phyloP scores from a whole-genome alignment of 1,139 yeast genomes.

The Zygosaccharomyces pseudobailii region DNA sequence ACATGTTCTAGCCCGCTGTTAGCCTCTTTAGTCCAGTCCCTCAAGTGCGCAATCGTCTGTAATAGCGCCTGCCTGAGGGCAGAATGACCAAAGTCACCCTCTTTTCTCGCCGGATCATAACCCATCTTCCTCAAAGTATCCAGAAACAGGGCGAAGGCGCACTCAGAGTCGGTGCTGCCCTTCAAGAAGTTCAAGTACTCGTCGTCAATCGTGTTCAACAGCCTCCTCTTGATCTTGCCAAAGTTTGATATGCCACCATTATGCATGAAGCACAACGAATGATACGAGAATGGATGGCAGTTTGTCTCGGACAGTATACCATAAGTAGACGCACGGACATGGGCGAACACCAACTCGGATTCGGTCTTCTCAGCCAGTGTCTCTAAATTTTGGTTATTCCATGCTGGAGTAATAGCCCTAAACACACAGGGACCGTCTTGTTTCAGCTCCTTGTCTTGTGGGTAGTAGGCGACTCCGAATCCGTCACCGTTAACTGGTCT shows the following conservation, averaged over 20 bases:
- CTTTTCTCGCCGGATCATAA: conserved; percentile 51
- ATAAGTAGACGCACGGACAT: conserved; percentile 92
- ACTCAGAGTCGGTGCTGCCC: conserved; percentile 94
- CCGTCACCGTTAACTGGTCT: conserved; percentile 98
- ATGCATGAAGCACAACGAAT: conserved; percentile 91
- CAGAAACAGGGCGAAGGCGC: conserved; percentile 83
- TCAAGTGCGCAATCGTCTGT: conserved; percentile 67
- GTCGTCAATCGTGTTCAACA: conserved; percentile 71
- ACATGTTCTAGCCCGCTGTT: conserved; percentile 32
- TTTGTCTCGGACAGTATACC: conserved; percentile 92
- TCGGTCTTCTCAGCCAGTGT: conserved; percentile 83
- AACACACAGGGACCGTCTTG: conserved; percentile 71
- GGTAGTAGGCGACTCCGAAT: conserved; percentile 93
- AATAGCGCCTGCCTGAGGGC: conserved; percentile 64
- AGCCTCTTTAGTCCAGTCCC: conserved; percentile 50
- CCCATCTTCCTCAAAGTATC: conserved; percentile 77
- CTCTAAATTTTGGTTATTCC: conserved; percentile 91
- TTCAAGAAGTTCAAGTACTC: conserved; percentile 75
- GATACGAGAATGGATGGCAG: conserved; percentile 91
- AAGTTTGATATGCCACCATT: conserved; percentile 87
- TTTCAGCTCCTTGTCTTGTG: conserved; percentile 49
- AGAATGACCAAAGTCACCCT: conserved; percentile 51
- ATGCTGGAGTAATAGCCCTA: conserved; percentile 94
- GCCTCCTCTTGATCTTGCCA: conserved; percentile 61
- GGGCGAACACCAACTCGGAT: conserved; percentile 82